phyloP scores from a whole-genome alignment of 768 basidiomycete species.

The Scleroderma bovista region DNA sequence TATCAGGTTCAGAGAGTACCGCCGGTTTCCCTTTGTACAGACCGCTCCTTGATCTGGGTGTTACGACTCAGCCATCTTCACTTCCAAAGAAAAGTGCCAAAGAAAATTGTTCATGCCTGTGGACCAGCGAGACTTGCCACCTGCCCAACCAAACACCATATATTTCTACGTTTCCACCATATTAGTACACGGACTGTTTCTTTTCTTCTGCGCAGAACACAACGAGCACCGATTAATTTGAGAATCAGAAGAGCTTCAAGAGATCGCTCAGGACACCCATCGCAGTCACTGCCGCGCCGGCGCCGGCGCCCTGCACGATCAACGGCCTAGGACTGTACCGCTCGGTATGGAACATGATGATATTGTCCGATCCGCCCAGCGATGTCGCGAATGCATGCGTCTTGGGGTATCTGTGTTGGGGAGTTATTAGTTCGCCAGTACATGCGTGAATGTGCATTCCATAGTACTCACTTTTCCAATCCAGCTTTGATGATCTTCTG shows the following conservation, averaged over 20 bases:
- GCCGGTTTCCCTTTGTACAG: no score
- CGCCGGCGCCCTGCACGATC: conserved; percentile 93
- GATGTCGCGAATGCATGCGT: conserved; percentile 95
- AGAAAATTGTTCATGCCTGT: background rate
- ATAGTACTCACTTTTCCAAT: conserved; percentile 69
- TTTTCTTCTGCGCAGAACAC: background rate
- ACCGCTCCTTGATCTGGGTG: no score
- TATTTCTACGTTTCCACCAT: background rate
- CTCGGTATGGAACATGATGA: conserved; percentile 95
- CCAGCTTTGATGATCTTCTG: conserved; percentile 74
- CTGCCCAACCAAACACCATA: background rate
- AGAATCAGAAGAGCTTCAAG: conserved; percentile 43
- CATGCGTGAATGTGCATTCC: background rate
- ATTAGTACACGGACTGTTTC: conserved; percentile 1
- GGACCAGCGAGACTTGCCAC: background rate
- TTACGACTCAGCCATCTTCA: no score
- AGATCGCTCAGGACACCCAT: conserved; percentile 95
- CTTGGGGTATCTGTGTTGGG: conserved; percentile 62
- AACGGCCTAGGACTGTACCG: conserved; percentile 85
- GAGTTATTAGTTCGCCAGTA: no score
- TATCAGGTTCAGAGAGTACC: no score
- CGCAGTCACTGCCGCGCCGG: conserved; percentile 96
- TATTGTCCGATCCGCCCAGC: conserved; percentile 94
- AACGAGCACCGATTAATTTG: no score
- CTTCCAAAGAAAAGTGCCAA: background rate